Evolutionary conservation across 148 eudicot species (phyloP).

Genomic region (Euryodendron excelsum): DNA sequence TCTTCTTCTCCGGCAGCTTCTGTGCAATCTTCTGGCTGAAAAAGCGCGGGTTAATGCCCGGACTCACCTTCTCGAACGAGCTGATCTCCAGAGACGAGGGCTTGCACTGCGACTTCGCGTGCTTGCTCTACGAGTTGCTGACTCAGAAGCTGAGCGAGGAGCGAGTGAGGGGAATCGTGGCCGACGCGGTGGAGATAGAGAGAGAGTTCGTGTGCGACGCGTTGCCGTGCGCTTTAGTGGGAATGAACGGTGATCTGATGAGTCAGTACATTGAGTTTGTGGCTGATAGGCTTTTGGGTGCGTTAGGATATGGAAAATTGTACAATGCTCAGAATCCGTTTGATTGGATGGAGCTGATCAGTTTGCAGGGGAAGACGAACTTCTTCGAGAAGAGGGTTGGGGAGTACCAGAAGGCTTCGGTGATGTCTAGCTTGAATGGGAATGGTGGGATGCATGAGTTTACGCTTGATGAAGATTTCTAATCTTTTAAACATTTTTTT

Average conservation of each 20-base stretch:
- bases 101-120: slow-evolving; percentile 22
- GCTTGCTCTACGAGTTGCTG: slow-evolving; percentile 21
- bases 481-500: neutral
- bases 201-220: slow-evolving; percentile 26
- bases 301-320: slow-evolving; percentile 11
- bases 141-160: slow-evolving; percentile 20
- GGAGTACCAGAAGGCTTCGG: slow-evolving; percentile 34
- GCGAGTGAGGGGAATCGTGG: slow-evolving; percentile 13
- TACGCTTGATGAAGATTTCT: slow-evolving; percentile 28
- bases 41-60: slow-evolving; percentile 23
- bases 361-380: slow-evolving; percentile 26
- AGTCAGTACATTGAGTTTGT: slow-evolving; percentile 16
- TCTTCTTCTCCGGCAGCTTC: slow-evolving; percentile 30
- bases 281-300: slow-evolving; percentile 22
- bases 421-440: slow-evolving; percentile 26
- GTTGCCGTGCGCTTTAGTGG: slow-evolving; percentile 26
- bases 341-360: slow-evolving; percentile 29
- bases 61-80: slow-evolving; percentile 20
- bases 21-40: slow-evolving; percentile 28
- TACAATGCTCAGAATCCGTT: slow-evolving; percentile 19
- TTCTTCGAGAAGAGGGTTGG: slow-evolving; percentile 30
- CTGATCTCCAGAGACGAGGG: slow-evolving; percentile 23
- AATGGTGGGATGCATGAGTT: slow-evolving; percentile 18
- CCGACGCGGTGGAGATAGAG: slow-evolving; percentile 24
- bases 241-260: slow-evolving; percentile 27